A percentile compares a stretch with the other conserved stretches of the same genome.
Evolutionary conservation across 2,329 filamentous ascomycete genomes (phyloP).

Genomic region (Beauveria medogensis): DNA sequence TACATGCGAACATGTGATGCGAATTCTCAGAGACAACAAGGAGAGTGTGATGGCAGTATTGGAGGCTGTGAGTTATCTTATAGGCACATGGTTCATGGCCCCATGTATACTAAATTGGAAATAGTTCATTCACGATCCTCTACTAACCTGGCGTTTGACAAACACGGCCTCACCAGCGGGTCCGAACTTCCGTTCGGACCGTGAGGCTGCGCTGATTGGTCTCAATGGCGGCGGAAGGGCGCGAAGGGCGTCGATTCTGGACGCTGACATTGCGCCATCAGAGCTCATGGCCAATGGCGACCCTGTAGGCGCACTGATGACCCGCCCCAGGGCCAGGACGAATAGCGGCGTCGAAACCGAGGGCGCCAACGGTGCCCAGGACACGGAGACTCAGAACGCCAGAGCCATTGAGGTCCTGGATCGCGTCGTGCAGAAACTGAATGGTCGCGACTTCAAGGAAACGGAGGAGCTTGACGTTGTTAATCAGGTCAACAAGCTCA

Average conservation of each 20-base stretch:
- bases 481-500: conserved; percentile 86
- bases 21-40: conserved; percentile 91
- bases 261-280: conserved; percentile 51
- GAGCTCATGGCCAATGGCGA: conserved; percentile 43
- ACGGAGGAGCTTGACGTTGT: conserved; percentile 77
- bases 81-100: not conserved
- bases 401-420: conserved; percentile 85
- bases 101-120: not conserved
- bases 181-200: conserved; percentile 58
- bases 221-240: conserved; percentile 40
- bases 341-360: conserved; percentile 44
- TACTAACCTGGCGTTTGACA: conserved; percentile 90
- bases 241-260: conserved; percentile 62
- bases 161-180: conserved; percentile 54
- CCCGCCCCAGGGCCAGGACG: conserved; percentile 48
- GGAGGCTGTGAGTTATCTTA: conserved; percentile 70
- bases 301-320: conserved; percentile 38
- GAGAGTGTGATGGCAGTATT: conserved; percentile 97
- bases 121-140: conserved; percentile 97
- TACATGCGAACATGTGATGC: conserved; percentile 97
- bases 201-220: conserved; percentile 43
- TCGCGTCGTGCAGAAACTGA: conserved; percentile 91
- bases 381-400: conserved; percentile 82
- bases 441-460: conserved; percentile 83
- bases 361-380: conserved; percentile 24